A percentile compares a stretch with the other conserved stretches of the same genome.
Evolutionary conservation across 1,284 basidiomycete genomes (phyloP).

Genomic region (Phellopilus nigrolimitatus): DNA sequence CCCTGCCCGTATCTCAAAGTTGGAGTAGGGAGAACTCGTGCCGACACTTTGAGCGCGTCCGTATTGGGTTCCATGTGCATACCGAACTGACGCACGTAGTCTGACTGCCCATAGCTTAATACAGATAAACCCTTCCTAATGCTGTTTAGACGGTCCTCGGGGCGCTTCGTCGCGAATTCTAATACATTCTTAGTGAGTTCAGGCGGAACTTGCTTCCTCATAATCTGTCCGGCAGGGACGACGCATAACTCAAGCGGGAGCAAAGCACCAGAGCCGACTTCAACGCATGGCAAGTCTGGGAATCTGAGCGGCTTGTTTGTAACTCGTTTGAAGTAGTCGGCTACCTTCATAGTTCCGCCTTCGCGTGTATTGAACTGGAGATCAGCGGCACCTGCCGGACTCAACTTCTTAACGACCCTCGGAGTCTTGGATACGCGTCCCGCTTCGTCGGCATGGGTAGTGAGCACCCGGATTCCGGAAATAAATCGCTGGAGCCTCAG

Average conservation of each 20-base stretch:
- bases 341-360: constrained; percentile 50
- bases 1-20: constrained; percentile 54
- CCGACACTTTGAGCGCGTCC: constrained; percentile 48
- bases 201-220: constrained; percentile 66
- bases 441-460: constrained; percentile 36
- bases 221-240: constrained; percentile 65
- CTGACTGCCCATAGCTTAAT: constrained; percentile 64
- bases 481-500: constrained; percentile 58
- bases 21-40: constrained; percentile 58
- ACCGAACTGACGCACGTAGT: constrained; percentile 49
- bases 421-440: constrained; percentile 34
- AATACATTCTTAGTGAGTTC: constrained; percentile 63
- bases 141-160: constrained; percentile 53
- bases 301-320: constrained; percentile 47
- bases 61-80: constrained; percentile 24
- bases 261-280: constrained; percentile 62
- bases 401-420: constrained; percentile 34
- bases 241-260: constrained; percentile 65
- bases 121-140: constrained; percentile 55
- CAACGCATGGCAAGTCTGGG: constrained; percentile 58
- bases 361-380: constrained; percentile 52
- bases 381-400: constrained; percentile 40
- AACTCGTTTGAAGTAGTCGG: constrained; percentile 51
- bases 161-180: constrained; percentile 66
- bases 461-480: constrained; percentile 49